Percentiles rank a stretch among this genome's conserved stretches.
phyloP scores from a whole-genome alignment of 257 asterid species.

The Mitragyna speciosa region DNA sequence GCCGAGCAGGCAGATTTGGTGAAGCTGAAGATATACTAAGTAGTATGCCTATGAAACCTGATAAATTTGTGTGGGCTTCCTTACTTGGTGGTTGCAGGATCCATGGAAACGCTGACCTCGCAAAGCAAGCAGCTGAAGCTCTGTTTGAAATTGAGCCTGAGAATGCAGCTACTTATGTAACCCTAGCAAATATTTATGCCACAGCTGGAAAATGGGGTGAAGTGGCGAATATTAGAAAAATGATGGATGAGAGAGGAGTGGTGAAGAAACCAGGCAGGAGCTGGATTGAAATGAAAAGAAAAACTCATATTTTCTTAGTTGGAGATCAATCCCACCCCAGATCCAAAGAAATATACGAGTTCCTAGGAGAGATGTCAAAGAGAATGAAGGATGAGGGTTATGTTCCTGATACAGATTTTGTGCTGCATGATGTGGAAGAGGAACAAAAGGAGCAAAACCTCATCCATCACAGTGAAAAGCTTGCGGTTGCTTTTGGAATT shows the following conservation, averaged over 20 bases:
- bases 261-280: slow-evolving; percentile 74
- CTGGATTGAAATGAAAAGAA: slow-evolving; percentile 28
- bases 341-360: not conserved
- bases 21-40: not conserved
- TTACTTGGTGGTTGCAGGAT: slow-evolving; percentile 74
- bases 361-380: slow-evolving; percentile 45
- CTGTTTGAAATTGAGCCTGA: not conserved
- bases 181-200: not conserved
- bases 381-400: slow-evolving; percentile 75
- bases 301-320: not conserved
- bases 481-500: not conserved
- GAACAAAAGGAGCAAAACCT: slow-evolving; percentile 3
- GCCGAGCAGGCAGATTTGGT: slow-evolving; percentile 1
- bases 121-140: slow-evolving; percentile 50
- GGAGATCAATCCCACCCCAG: slow-evolving; percentile 1
- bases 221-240: slow-evolving; percentile 54
- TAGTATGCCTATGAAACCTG: slow-evolving; percentile 58
- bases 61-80: slow-evolving; percentile 71
- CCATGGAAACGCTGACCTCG: slow-evolving; percentile 63
- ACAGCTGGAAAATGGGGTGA: slow-evolving; percentile 14
- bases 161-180: not conserved
- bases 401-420: slow-evolving; percentile 53
- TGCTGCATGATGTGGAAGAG: slow-evolving; percentile 38
- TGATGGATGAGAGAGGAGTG: slow-evolving; percentile 64
- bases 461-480: slow-evolving; percentile 4